These are phyloP conservation scores for Parasarocladium wereldwijsianum DNA, from an alignment of 2,329 filamentous ascomycete genomes.

Conservation along the genomic window DNA sequence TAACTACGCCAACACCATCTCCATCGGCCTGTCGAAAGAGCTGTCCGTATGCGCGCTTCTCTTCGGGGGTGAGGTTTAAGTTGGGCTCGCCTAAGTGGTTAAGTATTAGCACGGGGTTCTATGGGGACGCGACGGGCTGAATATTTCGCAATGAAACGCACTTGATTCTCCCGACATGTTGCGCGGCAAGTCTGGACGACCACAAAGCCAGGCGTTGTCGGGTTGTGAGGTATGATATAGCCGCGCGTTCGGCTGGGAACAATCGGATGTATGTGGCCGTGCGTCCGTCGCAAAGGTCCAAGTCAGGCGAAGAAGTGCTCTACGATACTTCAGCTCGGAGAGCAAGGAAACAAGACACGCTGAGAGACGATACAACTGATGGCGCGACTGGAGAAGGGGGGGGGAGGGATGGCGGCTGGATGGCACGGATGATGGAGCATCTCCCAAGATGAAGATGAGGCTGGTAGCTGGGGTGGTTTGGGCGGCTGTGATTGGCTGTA, in stretches of 20 bases:
- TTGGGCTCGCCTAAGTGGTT: conserved; percentile 41
- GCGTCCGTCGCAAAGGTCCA: neutral
- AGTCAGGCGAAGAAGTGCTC: neutral
- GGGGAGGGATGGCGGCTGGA: too few relatives aligned
- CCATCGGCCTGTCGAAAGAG: conserved; percentile 88
- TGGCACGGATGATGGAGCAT: too few relatives aligned
- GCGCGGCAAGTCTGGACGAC: neutral
- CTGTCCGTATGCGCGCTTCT: conserved; percentile 87
- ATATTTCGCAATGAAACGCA: conserved; percentile 1
- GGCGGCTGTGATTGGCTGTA: conserved; percentile 2
- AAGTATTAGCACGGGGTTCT: conserved; percentile 6
- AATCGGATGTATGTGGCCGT: too few relatives aligned
- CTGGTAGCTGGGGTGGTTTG: conserved; percentile 3
- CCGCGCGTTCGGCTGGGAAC: conserved; percentile 3
- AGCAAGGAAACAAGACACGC: too few relatives aligned
- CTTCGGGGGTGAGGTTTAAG: conserved; percentile 76
- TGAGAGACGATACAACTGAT: too few relatives aligned
- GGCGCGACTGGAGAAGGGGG: too few relatives aligned
- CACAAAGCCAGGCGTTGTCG: neutral
- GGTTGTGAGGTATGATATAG: neutral
- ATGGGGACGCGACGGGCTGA: neutral
- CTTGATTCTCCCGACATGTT: conserved; percentile 3
- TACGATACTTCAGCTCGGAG: too few relatives aligned
- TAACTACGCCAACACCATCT: conserved; percentile 83
- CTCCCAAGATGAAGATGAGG: too few relatives aligned